Base-by-base conservation (phyloP, 2,329 filamentous ascomycete genomes). In the Phoma sp. region DNA sequence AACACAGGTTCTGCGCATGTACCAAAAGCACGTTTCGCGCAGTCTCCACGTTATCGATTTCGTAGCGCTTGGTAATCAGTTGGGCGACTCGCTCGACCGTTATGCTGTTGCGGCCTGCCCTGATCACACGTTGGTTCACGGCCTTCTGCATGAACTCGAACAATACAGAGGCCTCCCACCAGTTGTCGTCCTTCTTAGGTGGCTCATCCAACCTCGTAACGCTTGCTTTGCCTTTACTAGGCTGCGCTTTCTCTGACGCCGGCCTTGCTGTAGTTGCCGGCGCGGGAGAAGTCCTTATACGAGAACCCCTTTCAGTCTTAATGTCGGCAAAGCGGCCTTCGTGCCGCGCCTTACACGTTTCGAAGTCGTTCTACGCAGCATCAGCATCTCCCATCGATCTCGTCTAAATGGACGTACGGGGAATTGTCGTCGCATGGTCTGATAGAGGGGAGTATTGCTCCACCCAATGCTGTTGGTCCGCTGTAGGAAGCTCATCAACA, bases 401-500 rank as follows among this genome's bases (percentile, higher is more conserved):
- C 27, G 25, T 21, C 8, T 0, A 6, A n/a, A 10, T 9, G 19
- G 2, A 53, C 69, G 36, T 62, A 72, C 74, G 7, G 77, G 72
- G 54, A 75, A 79, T 21, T 65, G 71, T 31, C 66, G 64, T 48
- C 69, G 73, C 35, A 81, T 67, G 40, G 77, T 72, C 40, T 74
- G 66, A 56, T 75, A 81, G 3, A 82, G 54, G 2, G 76, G 73
- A 5, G 76, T 79, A 44, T 65, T 74, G 41, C 68, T 72, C 80
- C 80, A 82, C 13, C 68, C 65, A 21, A 81, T 67, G 15, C 73
- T 77, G 40, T 81, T 77, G 37, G 78, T 77, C 15, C 73, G 71
- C 17, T 71, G 74, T 41, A 80, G 43, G 72, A 82, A 81, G 39
- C 73, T 75, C 61, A 76, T 70, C 4, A 81, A 69, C 45, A 82